Evolutionary conservation across 2,329 filamentous ascomycete genomes (phyloP), one percentile per base, ranked within the genome.

Genomic region (Fusarium metavorans): DNA sequence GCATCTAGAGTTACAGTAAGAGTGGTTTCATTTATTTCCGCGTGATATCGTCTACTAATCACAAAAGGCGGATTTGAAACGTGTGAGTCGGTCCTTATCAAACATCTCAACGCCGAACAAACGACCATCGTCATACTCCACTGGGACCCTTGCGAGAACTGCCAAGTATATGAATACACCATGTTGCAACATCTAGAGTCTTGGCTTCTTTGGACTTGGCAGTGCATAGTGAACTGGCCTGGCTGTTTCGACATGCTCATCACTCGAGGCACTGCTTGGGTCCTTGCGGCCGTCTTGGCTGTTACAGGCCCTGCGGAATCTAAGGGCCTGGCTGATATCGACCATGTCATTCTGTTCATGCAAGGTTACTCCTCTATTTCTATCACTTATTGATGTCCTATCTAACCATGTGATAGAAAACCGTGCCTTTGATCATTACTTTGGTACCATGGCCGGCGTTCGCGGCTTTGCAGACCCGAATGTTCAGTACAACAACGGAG

Each of bases 391-490:
- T 58, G 9, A 7, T 2, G 3, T 57, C 32, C 27, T 27, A 34
- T 32, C 54, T 20, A 32, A 50, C 20, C 25, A 1, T 45, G 18
- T 10, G n/a, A 0, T 35, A 82, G 82, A 82, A 70, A 82, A 81
- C 54, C 73, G 79, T 5, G 83, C 83, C 5, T 85, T 84, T 71
- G 81, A 82, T 54, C 81, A 89, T 81, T 89, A 89, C 73, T 89
- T 88, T 77, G 87, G 87, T 13, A 88, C 87, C 5, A 88, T 89
- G 87, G 85, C 87, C 5, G 87, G 87, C 23, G 85, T 89, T 41
- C 84, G 88, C 41, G 88, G 88, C 7, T 89, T 90, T 78, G 85
- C 85, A 30, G 88, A 90, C 71, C 88, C 88, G 7, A 90, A 90
- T 66, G 82, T 88, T 1, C 87, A 89, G 71, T 48, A 61, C 30